Evolutionary conservation across 352 stramenopile genomes (phyloP), one percentile per base, ranked within the genome.

Genomic region (Globisporangium nodosum): DNA sequence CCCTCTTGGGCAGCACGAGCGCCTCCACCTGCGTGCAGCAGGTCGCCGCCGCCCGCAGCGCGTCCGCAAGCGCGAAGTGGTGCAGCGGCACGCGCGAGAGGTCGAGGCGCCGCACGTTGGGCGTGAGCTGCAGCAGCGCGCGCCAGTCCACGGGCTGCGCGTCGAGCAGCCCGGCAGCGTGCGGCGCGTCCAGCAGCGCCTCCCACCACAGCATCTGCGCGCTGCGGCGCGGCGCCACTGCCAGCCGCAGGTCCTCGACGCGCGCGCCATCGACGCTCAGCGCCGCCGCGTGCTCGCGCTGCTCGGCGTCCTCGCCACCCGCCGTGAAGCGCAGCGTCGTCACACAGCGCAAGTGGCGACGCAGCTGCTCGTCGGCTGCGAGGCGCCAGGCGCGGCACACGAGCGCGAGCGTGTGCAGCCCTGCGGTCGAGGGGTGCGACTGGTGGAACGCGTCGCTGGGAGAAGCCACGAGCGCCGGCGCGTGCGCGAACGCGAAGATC

Each of bases 81-180:
- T 83, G 64, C 48, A 86, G 54, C 2, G 71, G 76, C 1, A 80
- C 61, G 0, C 53, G 58, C 0, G 64, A 66, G 27, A 87, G 69
- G 33, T 87, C 76, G 33, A 87, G 54, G 9, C 76, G 59, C 6
- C 54, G 58, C 7, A 87, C 3, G 49, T 77, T 73, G 2, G 74
- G 70, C 33, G 70, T 71, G 13, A 65, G 49, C 52, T 54, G 35
- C 0, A 86, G 53, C 35, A 82, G 43, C 21, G 61, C 49, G 8
- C 53, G 54, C 76, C 76, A 86, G 56, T 86, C 71, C 35, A 77
- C 54, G 61, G 66, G 76, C 30, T 83, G 65, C n/a, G 52, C 59
- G 16, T 69, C 55, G 15, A 65, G 33, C 8, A 40, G 49, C 4
- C 9, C 51, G 5, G 39, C 37, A 30, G 51, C 51, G 43, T 54